phyloP scores from a whole-genome alignment of 257 asterid genomes.

The Solanum raphanifolium region DNA sequence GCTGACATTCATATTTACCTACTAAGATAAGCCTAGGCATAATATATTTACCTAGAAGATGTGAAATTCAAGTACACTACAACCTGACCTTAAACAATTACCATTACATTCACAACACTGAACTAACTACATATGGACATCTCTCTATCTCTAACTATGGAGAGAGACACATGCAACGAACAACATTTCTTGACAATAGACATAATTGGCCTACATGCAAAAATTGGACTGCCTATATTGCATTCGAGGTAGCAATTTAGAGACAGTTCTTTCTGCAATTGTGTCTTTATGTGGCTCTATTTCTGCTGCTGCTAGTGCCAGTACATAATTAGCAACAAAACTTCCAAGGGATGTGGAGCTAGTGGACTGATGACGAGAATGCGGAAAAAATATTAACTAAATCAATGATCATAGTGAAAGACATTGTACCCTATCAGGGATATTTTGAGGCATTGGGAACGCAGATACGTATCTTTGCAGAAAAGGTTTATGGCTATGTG shows the following conservation, averaged over 20 bases:
- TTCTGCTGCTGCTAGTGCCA: conserved; percentile 26
- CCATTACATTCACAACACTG: conserved; percentile 1
- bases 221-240: background rate
- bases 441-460: conserved; percentile 54
- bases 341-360: conserved; percentile 8
- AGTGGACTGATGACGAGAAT: background rate
- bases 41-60: background rate
- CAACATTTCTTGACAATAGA: background rate
- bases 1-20: background rate
- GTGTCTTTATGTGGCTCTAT: conserved; percentile 14
- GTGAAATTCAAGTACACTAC: background rate
- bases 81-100: background rate
- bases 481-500: conserved; percentile 28
- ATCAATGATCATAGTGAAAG: conserved; percentile 49
- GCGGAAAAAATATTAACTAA: conserved; percentile 21
- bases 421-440: conserved; percentile 77
- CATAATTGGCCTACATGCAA: background rate
- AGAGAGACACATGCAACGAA: background rate
- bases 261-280: conserved; percentile 13
- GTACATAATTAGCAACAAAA: conserved; percentile 17
- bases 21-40: background rate
- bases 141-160: background rate
- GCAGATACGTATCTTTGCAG: conserved; percentile 75
- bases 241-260: background rate
- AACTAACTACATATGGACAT: conserved; percentile 2